These are phyloP conservation scores for Fusarium fracticaudum DNA, from an alignment of 2,329 filamentous ascomycete genomes.

Conservation along the genomic window DNA sequence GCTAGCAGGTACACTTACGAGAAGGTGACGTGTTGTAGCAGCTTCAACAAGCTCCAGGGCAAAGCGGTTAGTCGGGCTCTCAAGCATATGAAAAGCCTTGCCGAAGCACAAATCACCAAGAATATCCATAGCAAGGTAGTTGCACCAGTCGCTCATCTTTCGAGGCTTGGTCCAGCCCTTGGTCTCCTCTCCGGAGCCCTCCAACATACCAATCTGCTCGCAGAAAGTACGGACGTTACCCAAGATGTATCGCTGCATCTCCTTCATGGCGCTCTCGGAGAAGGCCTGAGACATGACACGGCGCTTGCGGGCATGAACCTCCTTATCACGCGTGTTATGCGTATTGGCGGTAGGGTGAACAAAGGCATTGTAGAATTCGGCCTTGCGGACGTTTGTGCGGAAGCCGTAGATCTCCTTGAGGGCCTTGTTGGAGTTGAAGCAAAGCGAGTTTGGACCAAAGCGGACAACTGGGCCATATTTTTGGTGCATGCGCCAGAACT, in stretches of 20 bases:
- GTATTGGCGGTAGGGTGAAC: slow-evolving; percentile 77
- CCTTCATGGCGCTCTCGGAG: slow-evolving; percentile 71
- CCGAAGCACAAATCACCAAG: slow-evolving; percentile 69
- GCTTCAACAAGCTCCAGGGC: slow-evolving; percentile 73
- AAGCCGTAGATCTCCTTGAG: slow-evolving; percentile 74
- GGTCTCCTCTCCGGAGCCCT: slow-evolving; percentile 55
- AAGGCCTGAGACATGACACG: slow-evolving; percentile 78
- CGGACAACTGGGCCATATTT: slow-evolving; percentile 80
- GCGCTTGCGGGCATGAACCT: slow-evolving; percentile 74
- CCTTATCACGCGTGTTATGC: slow-evolving; percentile 76
- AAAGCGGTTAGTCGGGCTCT: slow-evolving; percentile 68
- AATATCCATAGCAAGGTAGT: slow-evolving; percentile 71
- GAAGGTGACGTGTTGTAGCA: slow-evolving; percentile 74
- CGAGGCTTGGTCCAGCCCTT: slow-evolving; percentile 67
- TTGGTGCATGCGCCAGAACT: slow-evolving; percentile 75
- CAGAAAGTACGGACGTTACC: slow-evolving; percentile 74
- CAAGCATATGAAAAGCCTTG: slow-evolving; percentile 71
- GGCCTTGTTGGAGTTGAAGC: slow-evolving; percentile 77
- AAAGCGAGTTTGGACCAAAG: slow-evolving; percentile 80
- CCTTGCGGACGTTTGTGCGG: slow-evolving; percentile 71
- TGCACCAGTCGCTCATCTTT: slow-evolving; percentile 72
- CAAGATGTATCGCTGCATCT: slow-evolving; percentile 74
- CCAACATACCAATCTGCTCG: slow-evolving; percentile 60
- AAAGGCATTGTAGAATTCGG: slow-evolving; percentile 78
- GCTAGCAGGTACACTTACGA: slow-evolving; percentile 59